Evolutionary conservation across 495 filamentous ascomycete genomes (phyloP).

Genomic region (Annulohypoxylon stygium): DNA sequence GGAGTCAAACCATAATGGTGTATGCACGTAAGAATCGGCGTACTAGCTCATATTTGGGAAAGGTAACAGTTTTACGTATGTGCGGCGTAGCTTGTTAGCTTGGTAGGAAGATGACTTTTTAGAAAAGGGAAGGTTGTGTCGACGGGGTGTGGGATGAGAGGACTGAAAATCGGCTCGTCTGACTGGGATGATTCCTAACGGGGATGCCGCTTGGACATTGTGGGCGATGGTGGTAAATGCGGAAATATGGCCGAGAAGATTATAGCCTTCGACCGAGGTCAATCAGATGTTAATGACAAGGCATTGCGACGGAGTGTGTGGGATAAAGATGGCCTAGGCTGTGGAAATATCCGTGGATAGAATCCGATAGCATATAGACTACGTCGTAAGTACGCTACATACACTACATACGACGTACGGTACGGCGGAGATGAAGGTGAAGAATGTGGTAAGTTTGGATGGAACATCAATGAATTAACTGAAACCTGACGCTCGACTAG

Average conservation of each 20-base stretch:
- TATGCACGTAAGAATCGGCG: constrained; percentile 43
- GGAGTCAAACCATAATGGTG: constrained; percentile 30
- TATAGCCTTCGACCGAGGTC: constrained; percentile 41
- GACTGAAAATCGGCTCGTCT: constrained; percentile 35
- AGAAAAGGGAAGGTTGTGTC: constrained; percentile 47
- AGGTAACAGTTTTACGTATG: constrained; percentile 5
- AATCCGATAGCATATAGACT: constrained; percentile 14
- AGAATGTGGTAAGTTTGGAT: constrained; percentile 28
- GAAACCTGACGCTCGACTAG: constrained; percentile 32
- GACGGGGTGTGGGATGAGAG: constrained; percentile 32
- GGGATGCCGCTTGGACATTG: constrained; percentile 40
- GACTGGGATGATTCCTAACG: constrained; percentile 40
- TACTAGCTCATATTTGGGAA: constrained; percentile 30
- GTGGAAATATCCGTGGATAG: constrained; percentile 30
- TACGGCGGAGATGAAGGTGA: constrained; percentile 31
- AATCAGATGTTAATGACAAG: constrained; percentile 24
- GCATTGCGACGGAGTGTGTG: constrained; percentile 29
- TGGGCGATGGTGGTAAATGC: constrained; percentile 32
- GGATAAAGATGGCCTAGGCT: constrained; percentile 42
- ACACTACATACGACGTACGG: neutral
- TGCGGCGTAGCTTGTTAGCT: neutral
- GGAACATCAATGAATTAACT: constrained; percentile 40
- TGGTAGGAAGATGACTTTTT: constrained; percentile 8
- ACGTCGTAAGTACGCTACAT: too few relatives aligned
- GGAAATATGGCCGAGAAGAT: constrained; percentile 47